These are phyloP conservation scores for Lentinus tigrinus DNA, from an alignment of 768 basidiomycete genomes.

Conservation along the genomic window DNA sequence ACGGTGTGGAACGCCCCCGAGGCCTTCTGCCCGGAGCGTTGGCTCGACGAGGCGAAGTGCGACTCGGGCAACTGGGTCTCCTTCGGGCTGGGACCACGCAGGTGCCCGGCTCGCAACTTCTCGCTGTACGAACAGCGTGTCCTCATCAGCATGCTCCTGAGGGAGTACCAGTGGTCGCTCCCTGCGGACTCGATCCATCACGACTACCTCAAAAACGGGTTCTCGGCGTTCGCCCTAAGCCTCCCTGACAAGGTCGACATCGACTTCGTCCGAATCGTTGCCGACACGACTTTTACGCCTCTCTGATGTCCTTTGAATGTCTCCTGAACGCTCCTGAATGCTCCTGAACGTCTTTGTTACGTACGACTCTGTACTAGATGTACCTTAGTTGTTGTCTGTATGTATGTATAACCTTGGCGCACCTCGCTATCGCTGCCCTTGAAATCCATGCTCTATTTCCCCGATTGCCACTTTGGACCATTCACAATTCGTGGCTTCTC, in stretches of 20 bases:
- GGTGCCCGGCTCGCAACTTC: constrained; percentile 27
- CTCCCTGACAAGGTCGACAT: constrained; percentile 34
- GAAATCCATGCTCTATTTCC: no score
- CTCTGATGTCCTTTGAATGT: not conserved
- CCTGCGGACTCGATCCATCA: constrained; percentile 29
- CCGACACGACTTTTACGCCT: not conserved
- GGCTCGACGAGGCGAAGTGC: constrained; percentile 26
- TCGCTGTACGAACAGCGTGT: constrained; percentile 34
- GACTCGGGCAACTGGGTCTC: constrained; percentile 1
- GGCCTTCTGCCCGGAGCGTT: constrained; percentile 54
- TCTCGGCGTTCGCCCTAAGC: constrained; percentile 35
- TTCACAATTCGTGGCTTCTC: no score
- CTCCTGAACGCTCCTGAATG: no score
- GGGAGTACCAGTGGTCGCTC: constrained; percentile 34
- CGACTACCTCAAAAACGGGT: constrained; percentile 31
- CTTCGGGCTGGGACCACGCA: constrained; percentile 20
- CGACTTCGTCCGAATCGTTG: constrained; percentile 20
- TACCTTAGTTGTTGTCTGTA: no score
- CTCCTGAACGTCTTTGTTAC: no score
- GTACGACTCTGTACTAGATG: no score
- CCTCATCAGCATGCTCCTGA: constrained; percentile 34
- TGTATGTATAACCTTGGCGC: no score
- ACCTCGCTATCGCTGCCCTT: no score
- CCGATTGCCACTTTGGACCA: no score
- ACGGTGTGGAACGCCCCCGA: constrained; percentile 46